phyloP scores from a whole-genome alignment of 2,329 filamentous ascomycete species.

The Aureobasidium sp. region DNA sequence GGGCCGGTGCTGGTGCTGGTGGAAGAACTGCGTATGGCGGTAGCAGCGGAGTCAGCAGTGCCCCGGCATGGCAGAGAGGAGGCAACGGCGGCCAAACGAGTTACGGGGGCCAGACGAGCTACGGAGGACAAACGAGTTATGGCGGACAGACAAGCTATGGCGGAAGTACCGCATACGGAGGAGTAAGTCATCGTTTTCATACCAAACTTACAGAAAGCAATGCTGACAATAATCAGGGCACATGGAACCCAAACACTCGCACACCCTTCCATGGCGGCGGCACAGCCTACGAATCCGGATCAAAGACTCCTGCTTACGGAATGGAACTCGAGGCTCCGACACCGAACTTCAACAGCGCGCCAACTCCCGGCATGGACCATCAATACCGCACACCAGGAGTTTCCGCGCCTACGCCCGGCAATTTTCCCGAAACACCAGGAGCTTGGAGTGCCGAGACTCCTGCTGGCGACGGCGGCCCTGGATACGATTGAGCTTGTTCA shows the following conservation, averaged over 20 bases:
- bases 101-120: slow-evolving; percentile 52
- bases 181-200: slow-evolving; percentile 20
- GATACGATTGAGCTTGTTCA: slow-evolving; percentile 28
- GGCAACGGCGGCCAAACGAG: slow-evolving; percentile 31
- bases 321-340: slow-evolving; percentile 55
- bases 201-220: slow-evolving; percentile 8
- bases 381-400: slow-evolving; percentile 31
- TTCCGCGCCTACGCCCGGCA: slow-evolving; percentile 50
- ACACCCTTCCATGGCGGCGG: slow-evolving; percentile 61
- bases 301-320: slow-evolving; percentile 33
- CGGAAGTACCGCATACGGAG: slow-evolving; percentile 33
- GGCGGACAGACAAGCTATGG: slow-evolving; percentile 45
- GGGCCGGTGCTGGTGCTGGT: slow-evolving; percentile 33
- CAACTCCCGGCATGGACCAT: slow-evolving; percentile 29
- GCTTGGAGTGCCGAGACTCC: slow-evolving; percentile 51
- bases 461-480: slow-evolving; percentile 36
- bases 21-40: slow-evolving; percentile 37
- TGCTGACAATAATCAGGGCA: slow-evolving; percentile 19
- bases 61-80: slow-evolving; percentile 30
- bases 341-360: slow-evolving; percentile 30
- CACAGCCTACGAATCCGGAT: slow-evolving; percentile 49
- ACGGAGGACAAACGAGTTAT: slow-evolving; percentile 64
- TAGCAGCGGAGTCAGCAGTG: slow-evolving; percentile 38
- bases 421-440: slow-evolving; percentile 44
- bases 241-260: slow-evolving; percentile 29